Evolutionary conservation across 1,284 basidiomycete genomes (phyloP), one percentile per base, ranked within the genome.

Genomic region (Leccinum holopus): DNA sequence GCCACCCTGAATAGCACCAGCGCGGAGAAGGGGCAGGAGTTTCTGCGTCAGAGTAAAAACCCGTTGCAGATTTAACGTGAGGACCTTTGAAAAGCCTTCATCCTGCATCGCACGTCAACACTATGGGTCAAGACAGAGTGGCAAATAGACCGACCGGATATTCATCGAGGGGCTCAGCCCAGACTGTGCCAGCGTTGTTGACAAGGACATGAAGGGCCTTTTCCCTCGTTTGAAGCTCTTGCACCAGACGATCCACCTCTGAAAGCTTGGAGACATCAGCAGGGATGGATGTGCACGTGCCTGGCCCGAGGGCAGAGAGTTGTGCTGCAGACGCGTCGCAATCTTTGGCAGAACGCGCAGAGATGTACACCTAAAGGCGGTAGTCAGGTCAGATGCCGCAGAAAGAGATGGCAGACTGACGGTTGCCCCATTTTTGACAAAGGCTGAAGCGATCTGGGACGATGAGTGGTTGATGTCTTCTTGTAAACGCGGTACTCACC

Each of bases 41-140:
- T 85, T 84, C 72, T 91, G 89, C 6, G 86, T 88, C 41, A 91
- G 72, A 0, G 84, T 88, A 71, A 91, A 91, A 3, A 89, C 87
- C 3, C 87, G 80, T 69, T 89, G 87, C 28, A 90, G 72, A 72
- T 91, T 90, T 59, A 90, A 76, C 9, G 81, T 87, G 57, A 91
- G 71, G 56, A 91, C 76, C 71, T 87, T 86, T n/a, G 79, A 79
- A 66, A 82, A 85, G 5, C 81, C 83, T 1, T 76, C 73, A 63
- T 86, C 84, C 79, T 86, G 57, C 12, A 6, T 52, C 41, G n/a
- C 18, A n/a, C 8, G 68, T 75, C 12, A 49, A 25, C 72, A 63
- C 66, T 16, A 61, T 33, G 39, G 12, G 59, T 53, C 49, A 49
- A 59, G 54, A 58, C n/a, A 14, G 37, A 44, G 32, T 4, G 33